These are phyloP conservation scores for Malus sieversii DNA, from an alignment of 306 rosid genomes.

Conservation along the genomic window DNA sequence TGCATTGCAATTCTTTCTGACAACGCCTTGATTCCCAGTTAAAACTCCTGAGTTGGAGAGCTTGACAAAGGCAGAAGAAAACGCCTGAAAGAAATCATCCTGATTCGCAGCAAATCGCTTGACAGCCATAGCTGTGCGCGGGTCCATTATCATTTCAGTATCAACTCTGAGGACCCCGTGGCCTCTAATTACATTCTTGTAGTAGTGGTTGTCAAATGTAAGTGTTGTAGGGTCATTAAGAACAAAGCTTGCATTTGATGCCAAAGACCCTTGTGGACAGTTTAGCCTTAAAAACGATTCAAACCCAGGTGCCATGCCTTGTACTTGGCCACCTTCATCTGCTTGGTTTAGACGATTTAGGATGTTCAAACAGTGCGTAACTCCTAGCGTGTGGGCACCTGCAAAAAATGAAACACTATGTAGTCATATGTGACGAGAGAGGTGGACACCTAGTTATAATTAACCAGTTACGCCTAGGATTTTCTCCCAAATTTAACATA, in stretches of 20 bases:
- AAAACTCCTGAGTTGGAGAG: constrained; percentile 22
- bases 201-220: constrained; percentile 20
- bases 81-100: constrained; percentile 23
- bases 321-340: neutral
- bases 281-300: constrained; percentile 19
- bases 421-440: neutral
- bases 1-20: constrained; percentile 19
- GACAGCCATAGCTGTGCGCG: constrained; percentile 6
- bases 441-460: neutral
- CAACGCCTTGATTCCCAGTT: constrained; percentile 16
- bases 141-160: constrained; percentile 23
- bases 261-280: constrained; percentile 12
- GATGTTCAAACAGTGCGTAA: constrained; percentile 24
- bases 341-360: constrained; percentile 10
- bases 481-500: neutral
- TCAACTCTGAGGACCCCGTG: constrained; percentile 25
- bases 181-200: constrained; percentile 17
- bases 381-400: constrained; percentile 27
- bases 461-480: neutral
- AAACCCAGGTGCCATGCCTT: constrained; percentile 13
- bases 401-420: neutral
- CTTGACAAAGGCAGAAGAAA: constrained; percentile 31
- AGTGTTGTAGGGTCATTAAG: constrained; percentile 22
- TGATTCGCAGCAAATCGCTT: neutral
- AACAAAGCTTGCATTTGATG: constrained; percentile 20